Conservation (phyloP, 2,329 filamentous ascomycete genomes). For the Clonostachys solani region DNA sequence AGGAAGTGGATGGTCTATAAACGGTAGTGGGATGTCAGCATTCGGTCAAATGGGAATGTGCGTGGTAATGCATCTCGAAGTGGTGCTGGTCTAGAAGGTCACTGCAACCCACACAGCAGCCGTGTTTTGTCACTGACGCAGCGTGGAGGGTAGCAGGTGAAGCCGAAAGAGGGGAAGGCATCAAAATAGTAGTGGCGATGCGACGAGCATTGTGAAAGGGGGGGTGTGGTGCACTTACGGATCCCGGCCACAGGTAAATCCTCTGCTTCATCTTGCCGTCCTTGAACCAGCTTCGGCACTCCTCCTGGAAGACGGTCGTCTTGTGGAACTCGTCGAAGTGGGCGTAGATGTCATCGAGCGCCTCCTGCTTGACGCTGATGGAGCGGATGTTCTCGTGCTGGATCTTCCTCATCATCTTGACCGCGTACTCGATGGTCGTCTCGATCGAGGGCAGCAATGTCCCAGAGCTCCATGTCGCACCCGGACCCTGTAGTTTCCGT, state of each 20-base stretch:
- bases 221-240: constrained; percentile 13
- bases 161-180: not conserved
- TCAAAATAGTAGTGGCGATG: not conserved
- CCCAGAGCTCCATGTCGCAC: constrained; percentile 37
- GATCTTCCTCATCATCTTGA: constrained; percentile 32
- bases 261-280: constrained; percentile 23
- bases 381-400: constrained; percentile 25
- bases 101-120: too few species aligned
- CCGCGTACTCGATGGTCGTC: constrained; percentile 29
- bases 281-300: constrained; percentile 28
- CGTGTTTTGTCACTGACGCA: too few species aligned
- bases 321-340: constrained; percentile 25
- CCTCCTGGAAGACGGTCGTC: constrained; percentile 23
- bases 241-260: constrained; percentile 23
- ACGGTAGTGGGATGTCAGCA: not conserved
- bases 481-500: constrained; percentile 16
- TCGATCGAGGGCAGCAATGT: constrained; percentile 37
- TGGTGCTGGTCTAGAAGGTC: not conserved
- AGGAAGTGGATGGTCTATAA: constrained; percentile 27
- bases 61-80: not conserved
- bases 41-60: not conserved
- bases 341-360: constrained; percentile 22
- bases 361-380: constrained; percentile 25
- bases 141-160: not conserved
- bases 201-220: not conserved